Conservation (phyloP, 2,329 filamentous ascomycete genomes). For the Tolypocladium endophyticum region DNA sequence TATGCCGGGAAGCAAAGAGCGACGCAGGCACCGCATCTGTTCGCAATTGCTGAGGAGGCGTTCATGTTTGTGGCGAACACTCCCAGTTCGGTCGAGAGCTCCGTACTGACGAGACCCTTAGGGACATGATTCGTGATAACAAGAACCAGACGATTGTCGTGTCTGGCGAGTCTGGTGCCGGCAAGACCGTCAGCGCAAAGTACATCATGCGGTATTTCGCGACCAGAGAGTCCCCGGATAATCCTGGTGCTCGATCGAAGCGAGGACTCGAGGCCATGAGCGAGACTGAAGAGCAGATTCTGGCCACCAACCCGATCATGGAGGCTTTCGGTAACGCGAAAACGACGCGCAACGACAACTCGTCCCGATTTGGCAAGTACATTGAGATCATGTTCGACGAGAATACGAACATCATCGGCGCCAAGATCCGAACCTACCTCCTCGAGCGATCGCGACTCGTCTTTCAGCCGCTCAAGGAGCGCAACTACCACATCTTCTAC, state of each 20-base stretch:
- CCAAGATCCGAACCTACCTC: conserved; percentile 92
- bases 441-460: conserved; percentile 91
- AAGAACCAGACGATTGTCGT: conserved; percentile 98
- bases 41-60: conserved; percentile 96
- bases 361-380: conserved; percentile 97
- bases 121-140: conserved; percentile 91
- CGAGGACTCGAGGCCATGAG: conserved; percentile 76
- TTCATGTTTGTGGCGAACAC: conserved; percentile 63
- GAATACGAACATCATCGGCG: conserved; percentile 90
- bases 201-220: conserved; percentile 99
- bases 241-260: conserved; percentile 67
- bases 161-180: conserved; percentile 97
- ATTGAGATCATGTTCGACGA: conserved; percentile 99
- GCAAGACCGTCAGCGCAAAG: conserved; percentile 98
- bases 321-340: conserved; percentile 99
- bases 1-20: conserved; percentile 95
- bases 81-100: neutral
- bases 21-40: conserved; percentile 93
- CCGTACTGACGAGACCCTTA: conserved; percentile 32
- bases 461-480: conserved; percentile 93
- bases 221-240: conserved; percentile 87
- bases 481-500: conserved; percentile 99
- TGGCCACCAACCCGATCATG: conserved; percentile 99
- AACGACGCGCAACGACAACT: conserved; percentile 99
- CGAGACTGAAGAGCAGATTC: conserved; percentile 95